Evolutionary conservation across 2,329 filamentous ascomycete genomes (phyloP).

Genomic region (Apiospora rasikravindrae): DNA sequence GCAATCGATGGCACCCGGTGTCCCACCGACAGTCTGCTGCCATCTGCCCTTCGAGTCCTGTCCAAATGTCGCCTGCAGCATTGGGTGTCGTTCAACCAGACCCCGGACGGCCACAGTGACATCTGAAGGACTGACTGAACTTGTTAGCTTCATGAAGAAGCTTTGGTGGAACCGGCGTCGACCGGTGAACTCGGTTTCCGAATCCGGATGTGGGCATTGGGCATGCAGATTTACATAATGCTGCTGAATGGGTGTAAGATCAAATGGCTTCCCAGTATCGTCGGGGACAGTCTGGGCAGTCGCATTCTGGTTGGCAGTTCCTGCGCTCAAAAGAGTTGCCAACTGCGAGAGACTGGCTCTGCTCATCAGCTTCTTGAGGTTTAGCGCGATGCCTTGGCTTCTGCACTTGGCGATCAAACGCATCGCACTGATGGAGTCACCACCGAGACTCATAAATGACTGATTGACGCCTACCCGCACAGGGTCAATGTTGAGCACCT

Average conservation of each 20-base stretch:
- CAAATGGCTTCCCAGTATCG: slow-evolving; percentile 46
- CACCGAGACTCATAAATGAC: neutral
- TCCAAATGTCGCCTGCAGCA: slow-evolving; percentile 41
- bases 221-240: slow-evolving; percentile 41
- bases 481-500: neutral
- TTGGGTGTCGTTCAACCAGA: slow-evolving; percentile 55
- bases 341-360: neutral
- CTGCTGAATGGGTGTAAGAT: slow-evolving; percentile 59
- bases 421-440: slow-evolving; percentile 16
- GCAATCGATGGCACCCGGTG: slow-evolving; percentile 50
- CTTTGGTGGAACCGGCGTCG: slow-evolving; percentile 55
- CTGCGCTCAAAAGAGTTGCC: slow-evolving; percentile 21
- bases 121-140: slow-evolving; percentile 46
- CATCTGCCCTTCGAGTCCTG: slow-evolving; percentile 51
- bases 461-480: slow-evolving; percentile 39
- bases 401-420: neutral
- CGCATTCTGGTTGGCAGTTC: slow-evolving; percentile 29
- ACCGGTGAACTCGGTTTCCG: slow-evolving; percentile 44
- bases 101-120: slow-evolving; percentile 55
- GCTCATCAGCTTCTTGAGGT: neutral
- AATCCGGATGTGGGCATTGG: slow-evolving; percentile 46
- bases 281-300: slow-evolving; percentile 40
- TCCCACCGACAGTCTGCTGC: slow-evolving; percentile 45
- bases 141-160: slow-evolving; percentile 51
- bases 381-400: neutral